These are phyloP conservation scores for Neofusicoccum ribis DNA, from an alignment of 2,329 filamentous ascomycete species.

Conservation along the genomic window DNA sequence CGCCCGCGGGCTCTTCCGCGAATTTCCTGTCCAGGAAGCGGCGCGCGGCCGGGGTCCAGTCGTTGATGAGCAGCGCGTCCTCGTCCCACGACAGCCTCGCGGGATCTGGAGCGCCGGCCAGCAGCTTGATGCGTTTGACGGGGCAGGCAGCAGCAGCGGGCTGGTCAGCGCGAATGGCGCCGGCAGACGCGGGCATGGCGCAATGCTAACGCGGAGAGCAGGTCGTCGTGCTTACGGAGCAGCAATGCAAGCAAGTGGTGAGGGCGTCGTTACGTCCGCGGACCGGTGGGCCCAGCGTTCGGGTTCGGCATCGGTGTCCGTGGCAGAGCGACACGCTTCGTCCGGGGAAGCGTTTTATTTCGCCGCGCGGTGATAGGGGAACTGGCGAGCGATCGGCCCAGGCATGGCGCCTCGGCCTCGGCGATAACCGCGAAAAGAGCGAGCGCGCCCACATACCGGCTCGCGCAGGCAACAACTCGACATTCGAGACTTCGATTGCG, in stretches of 20 bases:
- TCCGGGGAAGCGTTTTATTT: not conserved
- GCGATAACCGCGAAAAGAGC: not conserved
- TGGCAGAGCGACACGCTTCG: not conserved
- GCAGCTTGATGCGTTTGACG: slow-evolving; percentile 44
- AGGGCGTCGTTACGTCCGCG: too few relatives aligned
- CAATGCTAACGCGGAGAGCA: not conserved
- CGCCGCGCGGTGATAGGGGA: not conserved
- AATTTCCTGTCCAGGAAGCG: slow-evolving; percentile 37
- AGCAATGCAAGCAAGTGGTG: not conserved
- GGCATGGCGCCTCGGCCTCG: slow-evolving; percentile 8
- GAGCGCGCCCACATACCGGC: too few relatives aligned
- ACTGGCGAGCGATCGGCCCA: not conserved
- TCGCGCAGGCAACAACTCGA: not conserved
- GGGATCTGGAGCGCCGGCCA: slow-evolving; percentile 63
- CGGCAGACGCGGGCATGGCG: not conserved
- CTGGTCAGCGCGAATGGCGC: not conserved
- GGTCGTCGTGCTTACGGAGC: not conserved
- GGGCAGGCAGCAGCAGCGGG: not conserved
- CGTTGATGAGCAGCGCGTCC: slow-evolving; percentile 47
- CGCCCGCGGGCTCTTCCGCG: not conserved
- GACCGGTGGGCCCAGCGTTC: not conserved
- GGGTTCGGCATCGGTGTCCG: not conserved
- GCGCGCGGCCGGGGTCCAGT: slow-evolving; percentile 46
- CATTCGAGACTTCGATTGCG: not conserved
- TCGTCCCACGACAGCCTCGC: slow-evolving; percentile 57